Percentiles rank a stretch among this genome's conserved stretches.
phyloP scores from a whole-genome alignment of 176 grass and related monocot genomes.

The Oryza australiensis region DNA sequence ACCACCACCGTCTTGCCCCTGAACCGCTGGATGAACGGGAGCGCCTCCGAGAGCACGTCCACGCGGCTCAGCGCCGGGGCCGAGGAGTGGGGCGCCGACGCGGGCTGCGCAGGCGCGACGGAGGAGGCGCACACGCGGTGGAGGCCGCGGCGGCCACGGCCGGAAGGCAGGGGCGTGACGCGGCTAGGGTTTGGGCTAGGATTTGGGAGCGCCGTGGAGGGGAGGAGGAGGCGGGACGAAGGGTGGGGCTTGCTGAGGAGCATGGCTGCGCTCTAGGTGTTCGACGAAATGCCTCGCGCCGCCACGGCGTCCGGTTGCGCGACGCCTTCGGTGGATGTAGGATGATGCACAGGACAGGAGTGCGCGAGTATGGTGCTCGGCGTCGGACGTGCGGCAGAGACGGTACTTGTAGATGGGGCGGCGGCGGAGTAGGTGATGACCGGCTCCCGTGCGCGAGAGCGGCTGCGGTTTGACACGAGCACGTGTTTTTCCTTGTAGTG shows the following conservation, averaged over 20 bases:
- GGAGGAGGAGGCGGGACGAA: neutral
- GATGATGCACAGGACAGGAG: no score
- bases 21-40: constrained; percentile 87
- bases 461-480: constrained; percentile 15
- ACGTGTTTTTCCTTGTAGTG: constrained; percentile 16
- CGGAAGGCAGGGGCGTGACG: neutral
- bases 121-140: constrained; percentile 20
- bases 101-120: neutral
- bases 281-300: constrained; percentile 37
- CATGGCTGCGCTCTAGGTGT: constrained; percentile 21
- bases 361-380: constrained; percentile 10
- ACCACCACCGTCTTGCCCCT: constrained; percentile 86
- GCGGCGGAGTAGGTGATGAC: constrained; percentile 21
- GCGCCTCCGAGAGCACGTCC: constrained; percentile 81
- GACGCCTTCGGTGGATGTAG: no score
- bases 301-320: neutral
- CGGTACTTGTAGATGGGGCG: constrained; percentile 13
- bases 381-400: neutral
- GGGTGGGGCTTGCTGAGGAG: constrained; percentile 21
- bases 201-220: constrained; percentile 1
- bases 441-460: neutral
- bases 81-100: neutral
- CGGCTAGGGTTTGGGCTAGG: neutral
- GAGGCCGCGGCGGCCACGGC: neutral
- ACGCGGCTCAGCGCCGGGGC: constrained; percentile 50